Base-by-base conservation (phyloP, 441 rosid genomes). In the Adansonia rubrostipa region DNA sequence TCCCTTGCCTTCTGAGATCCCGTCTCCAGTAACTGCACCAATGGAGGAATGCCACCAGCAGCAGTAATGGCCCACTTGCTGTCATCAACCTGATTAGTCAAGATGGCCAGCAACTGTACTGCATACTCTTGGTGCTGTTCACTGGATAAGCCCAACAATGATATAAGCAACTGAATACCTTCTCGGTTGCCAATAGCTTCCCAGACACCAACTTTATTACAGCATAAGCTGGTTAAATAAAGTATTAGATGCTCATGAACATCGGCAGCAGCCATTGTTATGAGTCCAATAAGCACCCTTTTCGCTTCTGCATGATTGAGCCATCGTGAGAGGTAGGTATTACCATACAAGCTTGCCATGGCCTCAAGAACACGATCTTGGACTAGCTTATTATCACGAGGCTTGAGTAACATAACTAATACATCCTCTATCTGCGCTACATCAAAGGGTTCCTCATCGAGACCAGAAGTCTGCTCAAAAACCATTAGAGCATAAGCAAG, bases 31-130 rank as follows among this genome's bases (percentile, higher is more conserved):
- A 95, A 82, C 80, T 93, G 97, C 54, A 92, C 87, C 79, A 93
- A 71, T 7, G 93, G 99, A 85, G 99, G 99, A 87, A 95, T 95
- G 73, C 99, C 98, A 14, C 97, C 99, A 20, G 96, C 98, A 45
- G 98, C 96, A 53, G 96, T 96, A 74, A 96, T 88, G 54, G 99
- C 96, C 98, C 98, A 96, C 86, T 93, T 93, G 80, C 99, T 93
- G 80, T 93, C 99, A 67, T 92, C 98, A 62, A 91, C 92, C 75
- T 89, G 92, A 66, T 92, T 91, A 14, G 95, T 90, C 86, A 92
- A 86, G 78, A 93, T 92, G 45, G 87, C 94, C 77, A 96, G 80
- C 82, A 93, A 87, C 77, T 85, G 87, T 81, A 92, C 97, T 19
- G 92, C 89, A 56, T 88, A 84, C 80, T 92, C 94, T 82, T 92